phyloP scores from a whole-genome alignment of 768 basidiomycete genomes.

The Leucocoprinus leucothites region DNA sequence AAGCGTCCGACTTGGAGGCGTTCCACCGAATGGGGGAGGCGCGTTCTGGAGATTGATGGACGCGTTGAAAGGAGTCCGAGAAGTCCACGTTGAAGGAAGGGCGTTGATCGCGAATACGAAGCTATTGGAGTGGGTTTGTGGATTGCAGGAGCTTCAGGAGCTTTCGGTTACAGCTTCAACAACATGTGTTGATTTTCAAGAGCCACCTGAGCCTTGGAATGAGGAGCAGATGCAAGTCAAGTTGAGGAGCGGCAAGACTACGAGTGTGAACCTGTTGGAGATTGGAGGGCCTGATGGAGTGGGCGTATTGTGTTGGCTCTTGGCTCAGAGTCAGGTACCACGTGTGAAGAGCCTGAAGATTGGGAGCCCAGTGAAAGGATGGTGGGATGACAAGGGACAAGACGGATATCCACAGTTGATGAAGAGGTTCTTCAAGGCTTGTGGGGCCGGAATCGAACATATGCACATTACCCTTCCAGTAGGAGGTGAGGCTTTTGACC shows the following conservation, averaged over 20 bases:
- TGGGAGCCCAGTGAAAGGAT: background rate
- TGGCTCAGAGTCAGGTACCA: background rate
- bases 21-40: background rate
- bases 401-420: background rate
- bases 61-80: background rate
- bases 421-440: slow-evolving; percentile 1
- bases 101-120: background rate
- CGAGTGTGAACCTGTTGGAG: background rate
- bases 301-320: slow-evolving; percentile 2
- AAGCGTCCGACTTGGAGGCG: background rate
- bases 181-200: no score
- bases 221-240: no score
- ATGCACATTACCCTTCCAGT: background rate
- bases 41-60: background rate
- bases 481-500: background rate
- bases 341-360: slow-evolving; percentile 1
- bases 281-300: background rate
- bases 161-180: background rate
- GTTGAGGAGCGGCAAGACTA: background rate
- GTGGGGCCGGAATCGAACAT: background rate
- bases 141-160: slow-evolving; percentile 1
- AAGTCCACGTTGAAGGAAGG: background rate
- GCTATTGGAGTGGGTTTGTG: slow-evolving; percentile 3
- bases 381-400: background rate
- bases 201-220: no score